These are phyloP conservation scores for Flaveria ramosissima DNA, from an alignment of 129 eudicot genomes.

Conservation along the genomic window DNA sequence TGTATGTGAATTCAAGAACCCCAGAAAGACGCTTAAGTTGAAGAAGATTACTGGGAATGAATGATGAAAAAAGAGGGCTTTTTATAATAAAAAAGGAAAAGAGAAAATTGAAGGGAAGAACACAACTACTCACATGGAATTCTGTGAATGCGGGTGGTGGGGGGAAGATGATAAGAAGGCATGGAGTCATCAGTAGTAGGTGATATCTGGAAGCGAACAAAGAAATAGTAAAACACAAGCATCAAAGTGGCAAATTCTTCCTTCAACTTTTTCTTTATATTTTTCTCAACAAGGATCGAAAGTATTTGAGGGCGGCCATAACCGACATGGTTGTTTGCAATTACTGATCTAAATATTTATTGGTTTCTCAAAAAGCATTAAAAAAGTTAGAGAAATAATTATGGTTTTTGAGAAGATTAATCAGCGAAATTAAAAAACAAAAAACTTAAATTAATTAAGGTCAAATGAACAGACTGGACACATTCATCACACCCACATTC, in stretches of 20 bases:
- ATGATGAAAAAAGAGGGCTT: slow-evolving; percentile 23
- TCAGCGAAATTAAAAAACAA: slow-evolving; percentile 24
- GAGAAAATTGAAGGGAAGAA: slow-evolving; percentile 44
- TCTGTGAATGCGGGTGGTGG: slow-evolving; percentile 47
- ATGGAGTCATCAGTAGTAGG: slow-evolving; percentile 69
- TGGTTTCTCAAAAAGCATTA: slow-evolving; percentile 25
- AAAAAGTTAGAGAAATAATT: slow-evolving; percentile 34
- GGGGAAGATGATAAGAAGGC: slow-evolving; percentile 53
- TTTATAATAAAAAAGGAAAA: not conserved
- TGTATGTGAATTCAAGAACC: slow-evolving; percentile 14
- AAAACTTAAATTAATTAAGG: slow-evolving; percentile 34
- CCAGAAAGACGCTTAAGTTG: slow-evolving; percentile 2
- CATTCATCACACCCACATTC: slow-evolving; percentile 27
- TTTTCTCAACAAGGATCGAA: slow-evolving; percentile 10
- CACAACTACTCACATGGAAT: slow-evolving; percentile 52
- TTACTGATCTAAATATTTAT: slow-evolving; percentile 11
- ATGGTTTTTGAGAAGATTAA: slow-evolving; percentile 31
- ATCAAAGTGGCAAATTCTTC: slow-evolving; percentile 32
- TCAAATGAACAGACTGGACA: slow-evolving; percentile 50
- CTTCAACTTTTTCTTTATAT: slow-evolving; percentile 15
- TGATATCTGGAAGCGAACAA: slow-evolving; percentile 31
- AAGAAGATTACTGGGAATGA: not conserved
- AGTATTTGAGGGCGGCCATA: slow-evolving; percentile 16
- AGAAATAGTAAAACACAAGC: slow-evolving; percentile 51
- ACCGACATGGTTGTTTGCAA: slow-evolving; percentile 34